A percentile compares a stretch with the other conserved stretches of the same genome.
Conservation (phyloP, 345 rosid genomes). For the Brassica carinata region DNA sequence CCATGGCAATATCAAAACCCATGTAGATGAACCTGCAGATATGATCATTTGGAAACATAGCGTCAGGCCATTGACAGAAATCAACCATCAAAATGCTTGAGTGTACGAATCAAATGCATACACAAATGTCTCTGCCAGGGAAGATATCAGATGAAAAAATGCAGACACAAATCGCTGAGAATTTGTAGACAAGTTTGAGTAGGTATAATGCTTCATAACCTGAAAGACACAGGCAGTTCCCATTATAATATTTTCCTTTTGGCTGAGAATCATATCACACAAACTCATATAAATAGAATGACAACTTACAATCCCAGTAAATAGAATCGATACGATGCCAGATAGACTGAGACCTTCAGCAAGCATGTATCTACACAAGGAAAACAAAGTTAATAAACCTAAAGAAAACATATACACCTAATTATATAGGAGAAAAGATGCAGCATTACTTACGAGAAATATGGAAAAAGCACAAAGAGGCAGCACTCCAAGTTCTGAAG, state of each 20-base stretch:
- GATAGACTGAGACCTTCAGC: slow-evolving; percentile 99
- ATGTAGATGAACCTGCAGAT: slow-evolving; percentile 90
- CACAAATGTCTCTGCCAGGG: slow-evolving; percentile 96
- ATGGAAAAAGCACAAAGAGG: slow-evolving; percentile 93
- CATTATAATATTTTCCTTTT: slow-evolving; percentile 16
- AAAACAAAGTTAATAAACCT: slow-evolving; percentile 12
- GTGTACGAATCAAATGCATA: slow-evolving; percentile 39
- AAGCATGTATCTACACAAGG: slow-evolving; percentile 79
- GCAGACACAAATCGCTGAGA: slow-evolving; percentile 88
- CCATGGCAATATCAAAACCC: slow-evolving; percentile 99
- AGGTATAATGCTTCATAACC: slow-evolving; percentile 94
- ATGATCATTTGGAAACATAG: slow-evolving; percentile 31
- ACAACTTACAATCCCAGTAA: slow-evolving; percentile 89
- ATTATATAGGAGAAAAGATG: neutral
- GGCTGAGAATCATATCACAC: slow-evolving; percentile 11
- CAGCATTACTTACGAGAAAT: slow-evolving; percentile 71
- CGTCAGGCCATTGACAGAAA: slow-evolving; percentile 18
- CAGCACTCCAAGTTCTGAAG: slow-evolving; percentile 98
- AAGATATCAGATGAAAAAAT: slow-evolving; percentile 93
- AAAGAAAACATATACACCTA: slow-evolving; percentile 9
- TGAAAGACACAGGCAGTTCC: slow-evolving; percentile 15
- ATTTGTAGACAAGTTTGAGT: slow-evolving; percentile 83
- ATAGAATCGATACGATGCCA: slow-evolving; percentile 94
- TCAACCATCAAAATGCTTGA: slow-evolving; percentile 13
- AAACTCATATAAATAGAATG: neutral